Evolutionary conservation across 202 grass and related monocot genomes (phyloP).

Genomic region (Tripidium arundinaceum): DNA sequence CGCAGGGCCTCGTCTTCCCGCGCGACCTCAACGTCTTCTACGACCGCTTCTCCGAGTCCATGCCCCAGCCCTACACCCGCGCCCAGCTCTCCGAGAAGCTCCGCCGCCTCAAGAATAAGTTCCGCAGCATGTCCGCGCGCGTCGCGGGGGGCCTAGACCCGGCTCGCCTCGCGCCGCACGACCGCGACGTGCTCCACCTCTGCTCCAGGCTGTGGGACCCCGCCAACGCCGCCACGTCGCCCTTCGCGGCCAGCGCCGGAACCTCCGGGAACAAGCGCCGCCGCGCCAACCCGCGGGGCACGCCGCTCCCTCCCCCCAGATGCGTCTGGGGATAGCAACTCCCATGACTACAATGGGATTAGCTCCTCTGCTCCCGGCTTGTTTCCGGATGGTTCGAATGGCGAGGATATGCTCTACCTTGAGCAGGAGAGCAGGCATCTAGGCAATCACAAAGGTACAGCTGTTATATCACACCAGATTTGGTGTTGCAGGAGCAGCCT

Average conservation of each 20-base stretch:
- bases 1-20: slow-evolving; percentile 83
- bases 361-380: not conserved
- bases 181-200: slow-evolving; percentile 89
- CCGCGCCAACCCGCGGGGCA: slow-evolving; percentile 47
- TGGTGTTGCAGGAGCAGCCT: no score
- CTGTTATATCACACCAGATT: slow-evolving; percentile 12
- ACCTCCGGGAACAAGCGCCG: slow-evolving; percentile 84
- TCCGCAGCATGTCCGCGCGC: slow-evolving; percentile 41
- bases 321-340: slow-evolving; percentile 32
- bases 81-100: slow-evolving; percentile 97
- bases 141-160: slow-evolving; percentile 57
- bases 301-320: not conserved
- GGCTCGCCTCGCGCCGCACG: slow-evolving; percentile 80
- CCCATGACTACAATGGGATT: slow-evolving; percentile 36
- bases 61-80: slow-evolving; percentile 87
- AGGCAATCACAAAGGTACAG: slow-evolving; percentile 3
- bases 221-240: slow-evolving; percentile 64
- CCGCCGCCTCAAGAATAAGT: slow-evolving; percentile 83
- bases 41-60: slow-evolving; percentile 90
- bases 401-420: slow-evolving; percentile 27
- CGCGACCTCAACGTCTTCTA: slow-evolving; percentile 94
- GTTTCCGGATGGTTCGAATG: not conserved
- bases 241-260: slow-evolving; percentile 37
- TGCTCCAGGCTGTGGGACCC: slow-evolving; percentile 90
- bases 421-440: slow-evolving; percentile 33